These are phyloP conservation scores for Aspergillus pseudoglaucus DNA, from an alignment of 2,329 filamentous ascomycete genomes.

Conservation along the genomic window DNA sequence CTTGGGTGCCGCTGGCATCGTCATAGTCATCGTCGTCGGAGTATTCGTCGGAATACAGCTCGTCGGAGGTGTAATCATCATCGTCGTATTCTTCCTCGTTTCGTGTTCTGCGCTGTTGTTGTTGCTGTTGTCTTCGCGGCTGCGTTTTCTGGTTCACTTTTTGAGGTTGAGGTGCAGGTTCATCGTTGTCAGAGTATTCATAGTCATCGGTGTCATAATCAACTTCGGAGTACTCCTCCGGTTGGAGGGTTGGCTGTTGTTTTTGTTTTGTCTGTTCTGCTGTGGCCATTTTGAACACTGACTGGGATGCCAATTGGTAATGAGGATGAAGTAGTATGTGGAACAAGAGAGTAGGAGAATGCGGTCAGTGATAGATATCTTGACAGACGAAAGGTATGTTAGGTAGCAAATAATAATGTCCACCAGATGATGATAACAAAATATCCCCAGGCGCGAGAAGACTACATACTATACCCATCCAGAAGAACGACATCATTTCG, in stretches of 20 bases:
- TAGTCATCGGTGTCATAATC: conserved; percentile 28
- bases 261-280: conserved; percentile 21
- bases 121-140: conserved; percentile 12
- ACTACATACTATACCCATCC: not conserved
- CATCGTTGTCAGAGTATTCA: conserved; percentile 20
- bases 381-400: no score
- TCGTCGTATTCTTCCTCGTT: conserved; percentile 20
- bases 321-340: not conserved
- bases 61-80: conserved; percentile 25
- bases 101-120: conserved; percentile 12
- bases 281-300: conserved; percentile 19
- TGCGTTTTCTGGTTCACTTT: conserved; percentile 12
- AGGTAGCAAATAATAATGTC: no score
- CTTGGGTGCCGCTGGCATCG: conserved; percentile 6
- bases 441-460: not conserved
- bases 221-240: conserved; percentile 21
- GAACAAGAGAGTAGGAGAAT: not conserved
- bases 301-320: not conserved
- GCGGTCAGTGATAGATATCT: not conserved
- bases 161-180: conserved; percentile 10
- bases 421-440: no score
- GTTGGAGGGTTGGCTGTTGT: conserved; percentile 15
- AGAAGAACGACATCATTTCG: not conserved
- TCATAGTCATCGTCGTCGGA: conserved; percentile 26
- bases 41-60: conserved; percentile 24